These are phyloP conservation scores for Scheffersomyces cryptocercus DNA, from an alignment of 1,139 yeast genomes.

Conservation along the genomic window DNA sequence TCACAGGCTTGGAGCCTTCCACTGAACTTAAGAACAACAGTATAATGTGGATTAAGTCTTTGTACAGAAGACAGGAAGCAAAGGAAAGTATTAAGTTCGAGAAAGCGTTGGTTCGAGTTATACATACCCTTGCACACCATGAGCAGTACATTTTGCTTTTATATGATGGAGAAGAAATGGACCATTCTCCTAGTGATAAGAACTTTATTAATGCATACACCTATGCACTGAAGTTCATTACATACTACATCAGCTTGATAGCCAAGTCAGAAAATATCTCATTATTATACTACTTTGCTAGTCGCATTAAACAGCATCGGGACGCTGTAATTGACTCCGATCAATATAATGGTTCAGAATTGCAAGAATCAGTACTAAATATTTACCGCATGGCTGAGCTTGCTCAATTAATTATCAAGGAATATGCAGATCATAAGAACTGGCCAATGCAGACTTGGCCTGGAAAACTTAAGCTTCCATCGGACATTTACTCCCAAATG, in stretches of 20 bases:
- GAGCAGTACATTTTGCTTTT: conserved; percentile 58
- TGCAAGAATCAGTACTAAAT: conserved; percentile 31
- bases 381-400: conserved; percentile 74
- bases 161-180: conserved; percentile 15
- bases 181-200: conserved; percentile 6
- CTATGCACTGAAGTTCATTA: conserved; percentile 59
- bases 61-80: conserved; percentile 45
- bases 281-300: conserved; percentile 71
- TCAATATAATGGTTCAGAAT: conserved; percentile 30
- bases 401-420: conserved; percentile 65
- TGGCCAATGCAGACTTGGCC: conserved; percentile 86
- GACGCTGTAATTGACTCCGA: conserved; percentile 51
- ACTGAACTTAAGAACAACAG: conserved; percentile 48
- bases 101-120: conserved; percentile 62
- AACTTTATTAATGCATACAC: conserved; percentile 39
- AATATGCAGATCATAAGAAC: conserved; percentile 53
- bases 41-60: conserved; percentile 73
- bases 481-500: conserved; percentile 66
- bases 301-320: conserved; percentile 76
- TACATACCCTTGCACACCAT: conserved; percentile 76
- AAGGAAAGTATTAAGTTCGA: conserved; percentile 55
- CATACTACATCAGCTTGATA: conserved; percentile 60
- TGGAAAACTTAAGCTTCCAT: conserved; percentile 66
- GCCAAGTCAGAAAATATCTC: conserved; percentile 71
- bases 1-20: conserved; percentile 76